Conservation (phyloP, 306 rosid genomes). For the Urtica urens region DNA sequence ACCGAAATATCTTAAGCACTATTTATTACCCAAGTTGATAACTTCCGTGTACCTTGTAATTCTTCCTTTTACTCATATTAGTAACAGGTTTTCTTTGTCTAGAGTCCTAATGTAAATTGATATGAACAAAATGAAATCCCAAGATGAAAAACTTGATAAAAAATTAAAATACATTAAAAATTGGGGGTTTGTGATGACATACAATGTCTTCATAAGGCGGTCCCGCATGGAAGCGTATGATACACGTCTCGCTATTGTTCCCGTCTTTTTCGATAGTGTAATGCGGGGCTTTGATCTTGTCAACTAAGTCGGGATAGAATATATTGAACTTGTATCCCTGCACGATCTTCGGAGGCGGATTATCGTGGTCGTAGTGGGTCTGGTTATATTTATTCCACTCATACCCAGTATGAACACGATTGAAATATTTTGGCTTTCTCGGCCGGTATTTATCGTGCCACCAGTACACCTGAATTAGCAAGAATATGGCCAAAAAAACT, state of each 20-base stretch:
- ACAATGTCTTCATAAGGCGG: slow-evolving; percentile 91
- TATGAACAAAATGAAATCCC: too few relatives aligned
- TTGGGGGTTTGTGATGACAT: slow-evolving; percentile 29
- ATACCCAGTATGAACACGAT: slow-evolving; percentile 92
- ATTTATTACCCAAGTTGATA: too few relatives aligned
- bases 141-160: too few relatives aligned
- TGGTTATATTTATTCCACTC: slow-evolving; percentile 98
- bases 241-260: slow-evolving; percentile 81
- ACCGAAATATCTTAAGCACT: too few relatives aligned
- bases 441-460: slow-evolving; percentile 98
- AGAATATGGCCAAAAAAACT: neutral
- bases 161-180: slow-evolving; percentile 3
- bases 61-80: too few relatives aligned
- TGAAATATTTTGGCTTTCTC: slow-evolving; percentile 93
- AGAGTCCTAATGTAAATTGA: too few relatives aligned
- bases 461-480: slow-evolving; percentile 90
- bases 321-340: slow-evolving; percentile 93
- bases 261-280: slow-evolving; percentile 90
- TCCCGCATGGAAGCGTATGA: slow-evolving; percentile 85
- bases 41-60: too few relatives aligned
- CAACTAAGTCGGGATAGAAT: slow-evolving; percentile 93
- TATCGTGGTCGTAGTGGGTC: slow-evolving; percentile 98
- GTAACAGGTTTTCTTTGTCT: too few relatives aligned
- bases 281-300: slow-evolving; percentile 77
- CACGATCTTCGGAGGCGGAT: slow-evolving; percentile 94